Percentiles rank a stretch among this genome's conserved stretches.
These are phyloP conservation scores for Ulota crispa DNA, from an alignment of 225 moss, liverwort and hornwort genomes.

Conservation along the genomic window DNA sequence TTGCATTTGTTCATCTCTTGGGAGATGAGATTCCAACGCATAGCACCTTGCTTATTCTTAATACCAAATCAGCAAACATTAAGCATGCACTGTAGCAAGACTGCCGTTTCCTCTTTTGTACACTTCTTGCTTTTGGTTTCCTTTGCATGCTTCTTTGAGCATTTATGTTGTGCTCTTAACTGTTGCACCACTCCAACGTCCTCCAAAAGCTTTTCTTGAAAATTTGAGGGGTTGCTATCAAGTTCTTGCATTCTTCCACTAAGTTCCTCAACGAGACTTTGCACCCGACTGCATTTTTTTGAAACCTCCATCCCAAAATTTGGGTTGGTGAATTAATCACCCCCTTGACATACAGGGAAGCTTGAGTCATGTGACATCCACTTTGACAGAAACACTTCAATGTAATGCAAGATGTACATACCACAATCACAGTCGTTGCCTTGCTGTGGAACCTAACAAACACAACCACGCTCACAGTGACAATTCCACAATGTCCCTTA, in stretches of 20 bases:
- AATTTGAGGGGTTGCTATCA: accelerated
- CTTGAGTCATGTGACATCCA: accelerated
- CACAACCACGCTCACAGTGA: accelerated
- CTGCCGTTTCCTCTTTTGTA: not conserved
- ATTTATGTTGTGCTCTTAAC: accelerated
- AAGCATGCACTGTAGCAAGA: not conserved
- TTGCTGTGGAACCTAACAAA: not conserved
- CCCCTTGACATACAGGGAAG: accelerated
- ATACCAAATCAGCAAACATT: not conserved
- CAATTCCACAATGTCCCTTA: not conserved
- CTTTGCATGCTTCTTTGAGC: accelerated
- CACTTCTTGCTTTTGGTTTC: not conserved
- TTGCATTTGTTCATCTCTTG: accelerated
- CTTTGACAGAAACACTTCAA: not conserved
- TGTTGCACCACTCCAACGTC: too few species aligned
- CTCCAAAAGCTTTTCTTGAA: accelerated
- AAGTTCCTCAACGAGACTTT: accelerated
- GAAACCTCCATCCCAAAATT: accelerated
- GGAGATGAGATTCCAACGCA: not conserved
- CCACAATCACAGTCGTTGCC: not conserved
- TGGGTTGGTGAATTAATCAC: accelerated
- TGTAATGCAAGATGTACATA: not conserved
- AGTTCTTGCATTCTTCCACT: accelerated
- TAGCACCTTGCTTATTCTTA: not conserved
- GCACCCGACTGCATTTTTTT: accelerated